Evolutionary conservation across 805 yeast species (phyloP).

Genomic region (Barnettozyma populi): DNA sequence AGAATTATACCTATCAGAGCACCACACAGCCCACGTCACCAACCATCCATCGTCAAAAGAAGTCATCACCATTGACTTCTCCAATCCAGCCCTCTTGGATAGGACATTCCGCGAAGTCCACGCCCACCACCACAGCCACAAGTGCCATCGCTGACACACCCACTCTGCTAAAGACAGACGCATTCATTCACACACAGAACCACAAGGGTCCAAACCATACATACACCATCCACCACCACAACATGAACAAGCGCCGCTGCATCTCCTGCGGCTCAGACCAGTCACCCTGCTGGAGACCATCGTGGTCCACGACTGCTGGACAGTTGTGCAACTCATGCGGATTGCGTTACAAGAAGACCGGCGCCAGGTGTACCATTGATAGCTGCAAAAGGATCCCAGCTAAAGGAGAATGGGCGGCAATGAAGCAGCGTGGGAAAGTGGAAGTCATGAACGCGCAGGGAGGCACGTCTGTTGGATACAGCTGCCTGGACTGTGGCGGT

Average conservation of each 20-base stretch:
- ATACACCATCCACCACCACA: constrained; percentile 25
- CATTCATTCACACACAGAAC: constrained; percentile 24
- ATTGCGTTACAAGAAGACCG: constrained; percentile 86
- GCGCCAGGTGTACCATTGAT: constrained; percentile 77
- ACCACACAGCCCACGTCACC: not conserved
- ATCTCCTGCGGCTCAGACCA: constrained; percentile 87
- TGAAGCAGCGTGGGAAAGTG: constrained; percentile 63
- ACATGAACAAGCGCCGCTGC: constrained; percentile 49
- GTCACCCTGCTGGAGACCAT: constrained; percentile 98
- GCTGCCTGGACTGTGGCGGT: constrained; percentile 56
- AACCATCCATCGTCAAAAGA: not conserved
- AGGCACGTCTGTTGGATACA: constrained; percentile 30
- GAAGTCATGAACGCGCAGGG: constrained; percentile 26
- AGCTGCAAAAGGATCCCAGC: constrained; percentile 88
- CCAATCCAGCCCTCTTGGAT: constrained; percentile 4
- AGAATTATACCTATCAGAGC: constrained; percentile 4
- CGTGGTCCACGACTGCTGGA: constrained; percentile 89
- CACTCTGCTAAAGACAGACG: constrained; percentile 12
- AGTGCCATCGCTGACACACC: constrained; percentile 11
- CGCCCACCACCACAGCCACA: constrained; percentile 10
- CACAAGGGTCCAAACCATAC: constrained; percentile 26
- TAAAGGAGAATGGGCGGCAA: constrained; percentile 88
- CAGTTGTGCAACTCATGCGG: constrained; percentile 97
- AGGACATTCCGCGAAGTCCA: not conserved
- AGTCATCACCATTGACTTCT: not conserved